A percentile compares a stretch with the other conserved stretches of the same genome.
phyloP scores from a whole-genome alignment of 768 basidiomycete species.

The Hypholoma sublateritium region DNA sequence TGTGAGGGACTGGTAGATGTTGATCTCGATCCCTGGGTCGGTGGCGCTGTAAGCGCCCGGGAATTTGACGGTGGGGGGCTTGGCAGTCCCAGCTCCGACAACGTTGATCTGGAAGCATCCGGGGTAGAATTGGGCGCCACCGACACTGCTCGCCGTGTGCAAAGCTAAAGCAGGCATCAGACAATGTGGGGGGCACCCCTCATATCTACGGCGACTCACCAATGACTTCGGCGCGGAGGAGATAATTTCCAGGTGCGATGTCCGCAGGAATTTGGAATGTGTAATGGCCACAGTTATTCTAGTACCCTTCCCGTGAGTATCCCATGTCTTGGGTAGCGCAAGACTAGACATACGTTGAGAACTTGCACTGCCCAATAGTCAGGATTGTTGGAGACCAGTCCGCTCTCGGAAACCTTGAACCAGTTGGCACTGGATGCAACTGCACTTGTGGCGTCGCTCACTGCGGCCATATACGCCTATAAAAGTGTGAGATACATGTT shows the following conservation, averaged over 20 bases:
- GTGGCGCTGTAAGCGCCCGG: constrained; percentile 72
- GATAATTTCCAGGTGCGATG: constrained; percentile 65
- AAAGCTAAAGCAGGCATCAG: constrained; percentile 40
- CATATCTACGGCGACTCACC: constrained; percentile 26
- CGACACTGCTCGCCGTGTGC: constrained; percentile 51
- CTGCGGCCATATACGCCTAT: constrained; percentile 48
- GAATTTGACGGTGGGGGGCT: constrained; percentile 49
- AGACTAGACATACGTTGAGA: constrained; percentile 25
- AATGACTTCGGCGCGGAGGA: constrained; percentile 77
- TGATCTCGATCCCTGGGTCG: constrained; percentile 62
- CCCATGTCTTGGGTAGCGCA: constrained; percentile 16
- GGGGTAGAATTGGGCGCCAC: constrained; percentile 80
- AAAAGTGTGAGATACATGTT: background rate
- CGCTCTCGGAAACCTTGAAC: constrained; percentile 54
- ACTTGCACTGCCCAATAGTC: constrained; percentile 43
- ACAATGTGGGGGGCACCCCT: constrained; percentile 34
- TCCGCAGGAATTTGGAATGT: constrained; percentile 51
- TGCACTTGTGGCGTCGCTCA: constrained; percentile 43
- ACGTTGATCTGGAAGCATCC: constrained; percentile 62
- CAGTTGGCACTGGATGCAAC: constrained; percentile 40
- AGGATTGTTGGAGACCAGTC: constrained; percentile 46
- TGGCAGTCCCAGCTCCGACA: constrained; percentile 49
- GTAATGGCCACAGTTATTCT: constrained; percentile 56
- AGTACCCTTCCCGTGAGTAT: constrained; percentile 22
- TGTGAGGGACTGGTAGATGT: constrained; percentile 43